Evolutionary conservation across 108 stramenopile genomes (phyloP).

Genomic region (Stephanodiscus minutulus): DNA sequence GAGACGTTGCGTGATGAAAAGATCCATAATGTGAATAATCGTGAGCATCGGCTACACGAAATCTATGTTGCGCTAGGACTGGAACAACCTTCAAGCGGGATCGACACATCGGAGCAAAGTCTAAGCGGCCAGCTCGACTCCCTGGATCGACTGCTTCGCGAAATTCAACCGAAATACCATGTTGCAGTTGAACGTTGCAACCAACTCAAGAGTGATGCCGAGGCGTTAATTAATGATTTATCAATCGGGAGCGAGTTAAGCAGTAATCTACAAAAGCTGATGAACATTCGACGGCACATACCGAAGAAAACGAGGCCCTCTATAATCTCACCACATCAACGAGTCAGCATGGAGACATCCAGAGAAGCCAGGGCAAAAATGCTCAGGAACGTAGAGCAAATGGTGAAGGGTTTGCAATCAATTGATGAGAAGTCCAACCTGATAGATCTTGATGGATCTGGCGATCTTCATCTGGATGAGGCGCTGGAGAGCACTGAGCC

Average conservation of each 20-base stretch:
- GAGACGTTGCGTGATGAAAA: conserved; percentile 38
- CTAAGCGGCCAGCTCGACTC: conserved; percentile 42
- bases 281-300: conserved; percentile 6
- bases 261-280: conserved; percentile 25
- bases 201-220: conserved; percentile 37
- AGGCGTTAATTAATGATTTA: conserved; percentile 21
- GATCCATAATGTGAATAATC: conserved; percentile 29
- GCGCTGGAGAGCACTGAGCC: conserved; percentile 10
- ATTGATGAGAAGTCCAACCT: conserved; percentile 6
- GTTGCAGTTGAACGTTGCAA: conserved; percentile 42
- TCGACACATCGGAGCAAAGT: background rate
- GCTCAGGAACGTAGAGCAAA: conserved; percentile 34
- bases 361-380: conserved; percentile 38
- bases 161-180: conserved; percentile 42
- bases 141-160: conserved; percentile 30
- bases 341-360: conserved; percentile 26
- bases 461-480: background rate
- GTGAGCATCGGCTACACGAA: conserved; percentile 24
- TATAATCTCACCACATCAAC: conserved; percentile 9
- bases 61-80: conserved; percentile 55
- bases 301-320: conserved; percentile 7
- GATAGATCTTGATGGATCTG: background rate
- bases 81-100: background rate
- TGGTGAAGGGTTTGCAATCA: conserved; percentile 37
- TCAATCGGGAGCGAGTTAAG: conserved; percentile 13